phyloP scores from a whole-genome alignment of 352 stramenopile genomes.

The Phytophthora chlamydospora region DNA sequence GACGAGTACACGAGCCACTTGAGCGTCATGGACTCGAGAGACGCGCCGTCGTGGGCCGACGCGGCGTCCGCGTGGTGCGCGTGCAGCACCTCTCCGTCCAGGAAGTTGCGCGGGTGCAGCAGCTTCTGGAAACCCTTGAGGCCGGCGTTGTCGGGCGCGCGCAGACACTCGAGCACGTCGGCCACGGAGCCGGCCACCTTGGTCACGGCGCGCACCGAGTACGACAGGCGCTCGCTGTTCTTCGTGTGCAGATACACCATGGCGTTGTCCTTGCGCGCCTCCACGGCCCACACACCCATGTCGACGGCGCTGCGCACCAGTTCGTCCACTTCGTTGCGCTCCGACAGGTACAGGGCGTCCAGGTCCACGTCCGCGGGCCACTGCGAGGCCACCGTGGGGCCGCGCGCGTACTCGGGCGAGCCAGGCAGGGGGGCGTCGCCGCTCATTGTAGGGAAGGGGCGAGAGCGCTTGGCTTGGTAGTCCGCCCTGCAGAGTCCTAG shows the following conservation, averaged over 20 bases:
- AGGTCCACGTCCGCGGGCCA: slow-evolving; percentile 84
- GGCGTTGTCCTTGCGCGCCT: slow-evolving; percentile 67
- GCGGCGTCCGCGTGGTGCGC: slow-evolving; percentile 43
- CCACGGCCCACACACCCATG: slow-evolving; percentile 78
- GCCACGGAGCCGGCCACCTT: slow-evolving; percentile 69
- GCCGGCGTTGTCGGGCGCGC: slow-evolving; percentile 59
- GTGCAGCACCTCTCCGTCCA: slow-evolving; percentile 84
- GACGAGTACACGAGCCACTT: slow-evolving; percentile 87
- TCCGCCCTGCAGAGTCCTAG: slow-evolving; percentile 16
- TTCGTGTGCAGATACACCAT: slow-evolving; percentile 83
- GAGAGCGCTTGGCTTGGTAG: background rate
- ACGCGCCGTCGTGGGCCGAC: slow-evolving; percentile 15
- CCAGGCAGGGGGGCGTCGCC: slow-evolving; percentile 20
- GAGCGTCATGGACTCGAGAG: slow-evolving; percentile 72
- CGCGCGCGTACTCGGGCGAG: slow-evolving; percentile 33
- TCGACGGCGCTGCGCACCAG: slow-evolving; percentile 68
- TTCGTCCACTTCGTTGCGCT: slow-evolving; percentile 75
- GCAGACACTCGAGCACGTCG: slow-evolving; percentile 82
- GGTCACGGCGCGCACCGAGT: slow-evolving; percentile 73
- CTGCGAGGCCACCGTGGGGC: slow-evolving; percentile 36
- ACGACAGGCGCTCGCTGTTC: slow-evolving; percentile 82
- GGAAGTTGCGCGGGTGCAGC: slow-evolving; percentile 73
- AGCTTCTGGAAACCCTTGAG: slow-evolving; percentile 77
- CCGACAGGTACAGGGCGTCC: slow-evolving; percentile 74
- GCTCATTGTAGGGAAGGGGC: slow-evolving; percentile 19